phyloP scores from a whole-genome alignment of 352 stramenopile genomes.

The Phytophthora palmivora region DNA sequence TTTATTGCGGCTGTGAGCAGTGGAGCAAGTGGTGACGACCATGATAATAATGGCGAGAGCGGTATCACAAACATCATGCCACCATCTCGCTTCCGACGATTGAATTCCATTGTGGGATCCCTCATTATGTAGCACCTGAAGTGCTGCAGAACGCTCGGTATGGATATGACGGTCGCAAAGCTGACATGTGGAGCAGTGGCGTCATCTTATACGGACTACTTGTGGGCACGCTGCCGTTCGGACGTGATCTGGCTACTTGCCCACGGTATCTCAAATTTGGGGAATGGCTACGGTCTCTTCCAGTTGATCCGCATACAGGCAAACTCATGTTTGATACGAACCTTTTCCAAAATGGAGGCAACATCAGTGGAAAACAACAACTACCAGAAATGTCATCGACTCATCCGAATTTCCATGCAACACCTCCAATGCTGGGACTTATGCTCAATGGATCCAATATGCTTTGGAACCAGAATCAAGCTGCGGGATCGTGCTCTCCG shows the following conservation, averaged over 20 bases:
- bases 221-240: slow-evolving; percentile 95
- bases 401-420: slow-evolving; percentile 38
- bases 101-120: slow-evolving; percentile 97
- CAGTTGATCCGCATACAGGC: slow-evolving; percentile 64
- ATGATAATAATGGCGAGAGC: slow-evolving; percentile 37
- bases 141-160: slow-evolving; percentile 91
- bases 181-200: slow-evolving; percentile 94
- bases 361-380: slow-evolving; percentile 22
- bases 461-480: slow-evolving; percentile 43
- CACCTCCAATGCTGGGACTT: slow-evolving; percentile 42
- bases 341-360: slow-evolving; percentile 47
- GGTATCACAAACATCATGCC: slow-evolving; percentile 33
- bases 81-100: slow-evolving; percentile 73
- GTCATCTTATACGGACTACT: slow-evolving; percentile 94
- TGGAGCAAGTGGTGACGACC: slow-evolving; percentile 46
- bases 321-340: slow-evolving; percentile 68
- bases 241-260: slow-evolving; percentile 94
- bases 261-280: slow-evolving; percentile 95
- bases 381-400: slow-evolving; percentile 26
- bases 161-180: slow-evolving; percentile 93
- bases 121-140: slow-evolving; percentile 97
- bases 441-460: slow-evolving; percentile 48
- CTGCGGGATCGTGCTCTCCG: slow-evolving; percentile 27
- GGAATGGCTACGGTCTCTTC: slow-evolving; percentile 89
- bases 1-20: slow-evolving; percentile 88